Evolutionary conservation across 306 rosid genomes (phyloP).

Genomic region (Cucurbita moschata): DNA sequence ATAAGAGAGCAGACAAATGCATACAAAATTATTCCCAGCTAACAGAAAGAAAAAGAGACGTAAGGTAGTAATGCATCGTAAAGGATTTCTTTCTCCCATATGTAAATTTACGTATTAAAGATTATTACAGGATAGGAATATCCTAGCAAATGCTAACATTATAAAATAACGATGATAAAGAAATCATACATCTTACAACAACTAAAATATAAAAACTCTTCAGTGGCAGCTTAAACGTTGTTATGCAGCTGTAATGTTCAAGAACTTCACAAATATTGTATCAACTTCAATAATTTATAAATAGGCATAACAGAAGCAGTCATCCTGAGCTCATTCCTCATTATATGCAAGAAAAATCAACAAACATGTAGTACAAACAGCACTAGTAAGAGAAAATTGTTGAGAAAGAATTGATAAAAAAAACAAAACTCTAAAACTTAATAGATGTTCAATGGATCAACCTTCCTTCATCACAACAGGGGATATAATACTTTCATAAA

Average conservation of each 20-base stretch:
- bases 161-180: not conserved
- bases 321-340: not conserved
- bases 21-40: not conserved
- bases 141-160: not conserved
- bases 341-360: not conserved
- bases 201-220: not conserved
- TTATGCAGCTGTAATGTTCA: not conserved
- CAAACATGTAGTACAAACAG: not conserved
- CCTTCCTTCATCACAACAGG: not conserved
- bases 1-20: conserved; percentile 8
- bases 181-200: not conserved
- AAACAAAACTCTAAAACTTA: not conserved
- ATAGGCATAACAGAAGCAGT: not conserved
- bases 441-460: not conserved
- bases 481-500: not conserved
- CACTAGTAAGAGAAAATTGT: not conserved
- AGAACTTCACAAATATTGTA: not conserved
- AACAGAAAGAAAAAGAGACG: not conserved
- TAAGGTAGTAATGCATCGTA: not conserved
- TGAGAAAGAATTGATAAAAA: not conserved
- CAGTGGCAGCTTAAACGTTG: not conserved
- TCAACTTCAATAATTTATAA: not conserved
- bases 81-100: not conserved
- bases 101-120: not conserved
- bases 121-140: not conserved